Evolutionary conservation across 2,329 filamentous ascomycete species (phyloP).

Genomic region (Cladosporium colombiae): DNA sequence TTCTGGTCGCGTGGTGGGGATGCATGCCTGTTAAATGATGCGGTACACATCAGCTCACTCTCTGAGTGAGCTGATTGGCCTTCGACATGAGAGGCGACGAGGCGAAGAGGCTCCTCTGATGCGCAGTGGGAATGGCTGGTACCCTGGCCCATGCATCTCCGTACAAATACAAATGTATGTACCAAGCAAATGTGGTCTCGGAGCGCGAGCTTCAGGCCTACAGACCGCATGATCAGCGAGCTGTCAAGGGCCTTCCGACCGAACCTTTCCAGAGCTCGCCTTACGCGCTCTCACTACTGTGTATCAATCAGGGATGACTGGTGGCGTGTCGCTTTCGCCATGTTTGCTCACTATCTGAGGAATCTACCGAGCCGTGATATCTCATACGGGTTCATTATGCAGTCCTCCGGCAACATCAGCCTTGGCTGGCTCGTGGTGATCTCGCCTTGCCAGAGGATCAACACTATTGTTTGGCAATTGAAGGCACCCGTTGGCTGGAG

Average conservation of each 20-base stretch:
- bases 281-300: not conserved
- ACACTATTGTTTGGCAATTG: not conserved
- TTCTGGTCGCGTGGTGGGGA: not conserved
- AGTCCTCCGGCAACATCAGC: not conserved
- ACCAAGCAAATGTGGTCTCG: not conserved
- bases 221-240: slow-evolving; percentile 11
- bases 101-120: slow-evolving; percentile 2
- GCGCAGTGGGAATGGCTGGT: not conserved
- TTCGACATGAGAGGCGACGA: not conserved
- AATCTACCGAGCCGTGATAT: slow-evolving; percentile 8
- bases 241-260: slow-evolving; percentile 8
- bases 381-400: slow-evolving; percentile 6
- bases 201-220: not conserved
- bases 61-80: not conserved
- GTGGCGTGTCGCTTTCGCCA: slow-evolving; percentile 2
- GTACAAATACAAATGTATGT: not conserved
- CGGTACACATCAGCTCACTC: not conserved
- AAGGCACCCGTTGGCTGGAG: not conserved
- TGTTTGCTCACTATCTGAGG: not conserved
- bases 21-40: not conserved
- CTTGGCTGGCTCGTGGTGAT: slow-evolving; percentile 12
- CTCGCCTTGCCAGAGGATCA: not conserved
- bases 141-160: not conserved
- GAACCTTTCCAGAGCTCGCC: slow-evolving; percentile 6
- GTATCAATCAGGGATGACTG: not conserved